These are phyloP conservation scores for Fraxinus angustifolia DNA, from an alignment of 305 asterid genomes.

Conservation along the genomic window DNA sequence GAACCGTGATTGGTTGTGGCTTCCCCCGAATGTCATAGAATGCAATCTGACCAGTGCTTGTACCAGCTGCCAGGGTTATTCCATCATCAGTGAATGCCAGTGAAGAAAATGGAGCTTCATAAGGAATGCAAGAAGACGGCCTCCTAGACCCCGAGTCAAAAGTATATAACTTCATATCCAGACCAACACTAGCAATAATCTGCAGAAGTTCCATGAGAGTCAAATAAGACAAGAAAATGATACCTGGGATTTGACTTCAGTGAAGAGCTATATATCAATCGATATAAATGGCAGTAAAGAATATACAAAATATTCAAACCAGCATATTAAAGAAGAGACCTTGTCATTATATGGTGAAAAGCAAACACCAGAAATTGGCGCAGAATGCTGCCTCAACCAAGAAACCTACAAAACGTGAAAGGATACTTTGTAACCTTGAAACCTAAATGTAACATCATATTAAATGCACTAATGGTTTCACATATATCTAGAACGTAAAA, in stretches of 20 bases:
- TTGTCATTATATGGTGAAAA: slow-evolving; percentile 95
- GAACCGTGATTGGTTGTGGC: slow-evolving; percentile 89
- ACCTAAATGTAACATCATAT: not conserved
- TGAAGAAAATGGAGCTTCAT: slow-evolving; percentile 91
- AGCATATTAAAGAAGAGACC: slow-evolving; percentile 46
- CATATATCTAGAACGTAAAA: not conserved
- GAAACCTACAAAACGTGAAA: slow-evolving; percentile 59
- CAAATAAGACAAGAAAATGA: slow-evolving; percentile 17
- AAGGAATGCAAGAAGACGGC: slow-evolving; percentile 77
- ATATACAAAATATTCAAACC: not conserved
- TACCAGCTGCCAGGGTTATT: slow-evolving; percentile 89
- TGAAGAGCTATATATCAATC: slow-evolving; percentile 13
- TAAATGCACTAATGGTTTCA: not conserved
- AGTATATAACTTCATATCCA: slow-evolving; percentile 91
- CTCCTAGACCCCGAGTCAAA: slow-evolving; percentile 85
- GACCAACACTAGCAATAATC: slow-evolving; percentile 92
- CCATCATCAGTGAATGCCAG: slow-evolving; percentile 91
- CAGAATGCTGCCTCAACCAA: slow-evolving; percentile 96
- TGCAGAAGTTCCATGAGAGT: slow-evolving; percentile 34
- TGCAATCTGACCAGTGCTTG: slow-evolving; percentile 84
- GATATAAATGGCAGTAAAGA: slow-evolving; percentile 1
- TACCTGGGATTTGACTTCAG: slow-evolving; percentile 5
- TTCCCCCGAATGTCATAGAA: slow-evolving; percentile 94
- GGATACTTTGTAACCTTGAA: slow-evolving; percentile 3
- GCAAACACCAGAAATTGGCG: slow-evolving; percentile 88